phyloP scores from a whole-genome alignment of 2,329 filamentous ascomycete genomes.

The Tolypocladium ovalisporum region DNA sequence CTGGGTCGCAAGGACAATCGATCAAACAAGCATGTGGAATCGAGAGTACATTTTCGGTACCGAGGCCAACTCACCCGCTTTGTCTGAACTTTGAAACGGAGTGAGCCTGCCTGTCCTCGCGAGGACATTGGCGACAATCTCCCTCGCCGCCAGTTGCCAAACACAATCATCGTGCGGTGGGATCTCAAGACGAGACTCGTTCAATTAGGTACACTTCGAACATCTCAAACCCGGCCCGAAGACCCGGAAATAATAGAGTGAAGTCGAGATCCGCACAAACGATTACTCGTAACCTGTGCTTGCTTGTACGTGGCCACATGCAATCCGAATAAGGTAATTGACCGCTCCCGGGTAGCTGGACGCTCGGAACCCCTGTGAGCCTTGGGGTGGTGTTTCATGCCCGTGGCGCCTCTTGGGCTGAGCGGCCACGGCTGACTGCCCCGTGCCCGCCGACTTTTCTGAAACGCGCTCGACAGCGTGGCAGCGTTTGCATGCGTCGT shows the following conservation, averaged over 20 bases:
- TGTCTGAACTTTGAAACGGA: background rate
- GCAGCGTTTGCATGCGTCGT: background rate
- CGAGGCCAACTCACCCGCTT: background rate
- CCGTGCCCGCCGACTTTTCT: background rate
- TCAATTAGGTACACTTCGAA: background rate
- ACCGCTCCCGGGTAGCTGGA: background rate
- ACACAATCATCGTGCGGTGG: background rate
- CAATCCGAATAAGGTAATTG: background rate
- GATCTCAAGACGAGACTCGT: background rate
- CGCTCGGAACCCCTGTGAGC: background rate
- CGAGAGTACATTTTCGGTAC: background rate
- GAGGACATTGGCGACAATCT: background rate
- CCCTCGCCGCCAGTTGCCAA: background rate
- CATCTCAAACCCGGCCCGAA: background rate
- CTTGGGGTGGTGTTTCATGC: background rate
- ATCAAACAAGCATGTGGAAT: background rate
- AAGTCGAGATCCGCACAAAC: background rate
- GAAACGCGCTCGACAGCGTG: background rate
- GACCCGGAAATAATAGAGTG: background rate
- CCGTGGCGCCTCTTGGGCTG: background rate
- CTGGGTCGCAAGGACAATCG: background rate
- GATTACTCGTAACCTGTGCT: too few species aligned
- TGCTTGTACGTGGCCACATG: background rate
- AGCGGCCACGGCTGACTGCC: background rate
- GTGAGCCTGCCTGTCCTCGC: background rate